Evolutionary conservation across 345 rosid genomes (phyloP).

Genomic region (Eucalyptus sp.): DNA sequence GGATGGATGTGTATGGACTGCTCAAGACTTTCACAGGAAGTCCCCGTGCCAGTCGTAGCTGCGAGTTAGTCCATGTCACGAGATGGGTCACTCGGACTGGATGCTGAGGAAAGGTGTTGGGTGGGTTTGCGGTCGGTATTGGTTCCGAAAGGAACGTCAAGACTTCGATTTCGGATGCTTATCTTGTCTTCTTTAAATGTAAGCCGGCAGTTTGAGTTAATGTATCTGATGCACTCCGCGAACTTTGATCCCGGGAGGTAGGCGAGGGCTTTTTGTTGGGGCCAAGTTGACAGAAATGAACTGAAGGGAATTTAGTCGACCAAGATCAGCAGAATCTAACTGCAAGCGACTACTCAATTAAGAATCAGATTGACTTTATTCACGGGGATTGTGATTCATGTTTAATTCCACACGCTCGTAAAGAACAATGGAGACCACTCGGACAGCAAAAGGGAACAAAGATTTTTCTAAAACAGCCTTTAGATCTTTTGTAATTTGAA

Average conservation of each 20-base stretch:
- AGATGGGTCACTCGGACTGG: background rate
- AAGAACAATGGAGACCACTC: background rate
- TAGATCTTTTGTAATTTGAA: background rate
- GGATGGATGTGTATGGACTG: background rate
- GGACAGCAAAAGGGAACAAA: background rate
- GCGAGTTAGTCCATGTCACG: background rate
- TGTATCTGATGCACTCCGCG: background rate
- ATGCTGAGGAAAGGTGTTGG: background rate
- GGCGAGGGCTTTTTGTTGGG: background rate
- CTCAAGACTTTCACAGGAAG: background rate
- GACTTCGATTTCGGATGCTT: background rate
- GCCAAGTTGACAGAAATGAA: background rate
- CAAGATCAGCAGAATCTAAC: background rate
- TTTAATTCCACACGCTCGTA: background rate
- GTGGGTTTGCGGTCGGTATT: background rate
- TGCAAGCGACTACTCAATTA: background rate
- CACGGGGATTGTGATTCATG: background rate
- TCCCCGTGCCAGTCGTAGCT: background rate
- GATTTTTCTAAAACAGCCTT: background rate
- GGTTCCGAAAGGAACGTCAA: background rate
- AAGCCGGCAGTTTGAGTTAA: accelerated
- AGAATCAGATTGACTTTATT: background rate
- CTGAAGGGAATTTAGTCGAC: background rate
- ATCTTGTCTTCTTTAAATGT: background rate
- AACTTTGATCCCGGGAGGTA: background rate